These are phyloP conservation scores for Leishmania major DNA, from an alignment of 208 protist genomes.

Conservation along the genomic window DNA sequence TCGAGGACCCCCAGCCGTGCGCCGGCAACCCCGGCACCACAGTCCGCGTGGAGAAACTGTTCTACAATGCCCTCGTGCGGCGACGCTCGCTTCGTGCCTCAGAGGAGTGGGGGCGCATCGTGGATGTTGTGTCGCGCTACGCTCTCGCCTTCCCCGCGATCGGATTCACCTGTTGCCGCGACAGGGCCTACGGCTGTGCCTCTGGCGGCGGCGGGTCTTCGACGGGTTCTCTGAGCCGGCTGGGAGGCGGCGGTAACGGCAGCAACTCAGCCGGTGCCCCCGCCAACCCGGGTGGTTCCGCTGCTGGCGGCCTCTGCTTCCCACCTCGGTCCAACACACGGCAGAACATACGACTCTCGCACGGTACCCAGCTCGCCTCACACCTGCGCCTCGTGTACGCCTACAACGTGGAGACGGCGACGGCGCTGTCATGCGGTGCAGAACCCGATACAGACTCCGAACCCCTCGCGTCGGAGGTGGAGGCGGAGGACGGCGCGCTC, in stretches of 20 bases:
- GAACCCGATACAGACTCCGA: neutral
- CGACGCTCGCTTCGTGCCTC: conserved; percentile 70
- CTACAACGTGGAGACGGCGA: conserved; percentile 25
- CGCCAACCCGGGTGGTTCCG: neutral
- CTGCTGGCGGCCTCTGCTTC: conserved; percentile 42
- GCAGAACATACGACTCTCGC: conserved; percentile 73
- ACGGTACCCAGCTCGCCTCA: conserved; percentile 53
- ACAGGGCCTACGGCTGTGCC: conserved; percentile 24
- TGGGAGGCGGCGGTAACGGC: conserved; percentile 13
- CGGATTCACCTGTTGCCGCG: conserved; percentile 68
- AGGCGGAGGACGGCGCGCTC: neutral
- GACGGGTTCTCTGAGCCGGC: neutral
- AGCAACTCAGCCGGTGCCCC: neutral
- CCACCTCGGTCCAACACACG: conserved; percentile 66
- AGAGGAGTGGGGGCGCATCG: conserved; percentile 94
- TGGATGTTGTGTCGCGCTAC: conserved; percentile 92
- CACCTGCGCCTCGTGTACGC: conserved; percentile 64
- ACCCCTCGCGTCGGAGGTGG: neutral
- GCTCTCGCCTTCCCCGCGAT: conserved; percentile 80
- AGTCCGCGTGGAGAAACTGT: conserved; percentile 89
- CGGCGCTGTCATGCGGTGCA: neutral
- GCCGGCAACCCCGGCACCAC: conserved; percentile 86
- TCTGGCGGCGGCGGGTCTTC: neutral
- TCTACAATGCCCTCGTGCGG: conserved; percentile 85
- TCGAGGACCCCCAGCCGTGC: conserved; percentile 67